Conservation (phyloP, 371 early-diverging fungal genomes). For the Entomophthora muscae region DNA sequence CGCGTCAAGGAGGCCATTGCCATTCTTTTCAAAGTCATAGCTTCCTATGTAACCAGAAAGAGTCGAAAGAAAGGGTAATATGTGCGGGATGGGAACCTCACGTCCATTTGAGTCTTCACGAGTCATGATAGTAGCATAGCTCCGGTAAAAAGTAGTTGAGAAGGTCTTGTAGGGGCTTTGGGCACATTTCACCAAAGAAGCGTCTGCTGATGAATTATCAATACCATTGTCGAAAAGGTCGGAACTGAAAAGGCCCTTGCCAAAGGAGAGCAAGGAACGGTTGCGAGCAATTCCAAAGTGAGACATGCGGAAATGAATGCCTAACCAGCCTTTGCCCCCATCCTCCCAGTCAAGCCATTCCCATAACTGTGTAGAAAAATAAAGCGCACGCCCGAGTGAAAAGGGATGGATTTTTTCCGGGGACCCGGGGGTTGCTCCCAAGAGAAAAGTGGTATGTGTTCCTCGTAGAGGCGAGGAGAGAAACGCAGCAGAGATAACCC, state of each 20-base stretch:
- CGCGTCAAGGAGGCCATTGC: neutral
- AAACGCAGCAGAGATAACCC: neutral
- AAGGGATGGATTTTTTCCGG: neutral
- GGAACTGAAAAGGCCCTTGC: neutral
- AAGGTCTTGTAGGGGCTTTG: neutral
- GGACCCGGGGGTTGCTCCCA: neutral
- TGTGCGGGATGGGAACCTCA: neutral
- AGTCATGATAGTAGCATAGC: neutral
- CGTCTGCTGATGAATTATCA: neutral
- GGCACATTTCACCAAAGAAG: neutral
- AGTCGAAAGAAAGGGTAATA: neutral
- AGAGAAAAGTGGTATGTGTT: neutral
- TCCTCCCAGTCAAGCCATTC: neutral
- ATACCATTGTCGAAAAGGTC: neutral
- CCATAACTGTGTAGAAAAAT: neutral
- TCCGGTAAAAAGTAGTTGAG: neutral
- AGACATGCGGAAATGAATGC: neutral
- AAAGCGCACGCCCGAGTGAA: neutral
- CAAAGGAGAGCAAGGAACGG: neutral
- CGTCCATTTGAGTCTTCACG: neutral
- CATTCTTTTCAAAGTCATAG: neutral
- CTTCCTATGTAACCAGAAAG: neutral
- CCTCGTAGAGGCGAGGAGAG: neutral
- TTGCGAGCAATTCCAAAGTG: neutral
- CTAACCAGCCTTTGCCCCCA: neutral